Percentiles rank a stretch among this genome's conserved stretches.
Evolutionary conservation across 2,329 filamentous ascomycete species (phyloP).

Genomic region (Aspergillus tamarii): DNA sequence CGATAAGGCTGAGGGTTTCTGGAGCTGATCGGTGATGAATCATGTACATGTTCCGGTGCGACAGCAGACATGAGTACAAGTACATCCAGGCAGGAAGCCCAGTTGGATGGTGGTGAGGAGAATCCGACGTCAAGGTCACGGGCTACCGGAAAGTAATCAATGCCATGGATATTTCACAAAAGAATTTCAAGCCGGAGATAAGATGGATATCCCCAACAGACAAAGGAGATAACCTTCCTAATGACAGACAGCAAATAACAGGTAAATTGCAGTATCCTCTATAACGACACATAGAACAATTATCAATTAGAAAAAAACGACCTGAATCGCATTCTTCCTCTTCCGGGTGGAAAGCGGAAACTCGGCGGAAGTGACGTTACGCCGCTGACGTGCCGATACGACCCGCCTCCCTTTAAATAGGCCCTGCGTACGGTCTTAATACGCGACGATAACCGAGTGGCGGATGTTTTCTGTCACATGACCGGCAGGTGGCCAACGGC

Average conservation of each 20-base stretch:
- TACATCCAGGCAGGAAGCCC: conserved; percentile 9
- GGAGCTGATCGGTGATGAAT: conserved; percentile 17
- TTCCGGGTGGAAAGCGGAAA: conserved; percentile 21
- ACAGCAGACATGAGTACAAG: conserved; percentile 30
- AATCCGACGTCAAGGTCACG: conserved; percentile 26
- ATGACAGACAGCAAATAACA: background rate
- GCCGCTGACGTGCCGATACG: conserved; percentile 39
- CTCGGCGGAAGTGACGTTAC: conserved; percentile 21
- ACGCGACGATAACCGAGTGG: conserved; percentile 25
- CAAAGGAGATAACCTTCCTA: background rate
- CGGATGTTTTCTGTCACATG: conserved; percentile 10
- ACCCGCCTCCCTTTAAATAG: conserved; percentile 16
- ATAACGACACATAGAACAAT: conserved; percentile 7
- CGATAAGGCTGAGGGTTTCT: conserved; percentile 13
- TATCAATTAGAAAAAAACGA: conserved; percentile 10
- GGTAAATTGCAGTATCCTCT: conserved; percentile 5
- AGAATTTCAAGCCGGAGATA: background rate
- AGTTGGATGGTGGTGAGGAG: conserved; percentile 18
- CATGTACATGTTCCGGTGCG: conserved; percentile 34
- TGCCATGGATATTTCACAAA: conserved; percentile 24
- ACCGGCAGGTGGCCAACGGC: conserved; percentile 13
- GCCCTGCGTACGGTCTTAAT: conserved; percentile 23
- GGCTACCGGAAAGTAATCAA: conserved; percentile 32
- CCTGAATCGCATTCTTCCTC: conserved; percentile 19
- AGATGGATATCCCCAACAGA: conserved; percentile 10